A percentile compares a stretch with the other conserved stretches of the same genome.
Conservation (phyloP, 768 basidiomycete species). For the Phlegmacium glaucopus region DNA sequence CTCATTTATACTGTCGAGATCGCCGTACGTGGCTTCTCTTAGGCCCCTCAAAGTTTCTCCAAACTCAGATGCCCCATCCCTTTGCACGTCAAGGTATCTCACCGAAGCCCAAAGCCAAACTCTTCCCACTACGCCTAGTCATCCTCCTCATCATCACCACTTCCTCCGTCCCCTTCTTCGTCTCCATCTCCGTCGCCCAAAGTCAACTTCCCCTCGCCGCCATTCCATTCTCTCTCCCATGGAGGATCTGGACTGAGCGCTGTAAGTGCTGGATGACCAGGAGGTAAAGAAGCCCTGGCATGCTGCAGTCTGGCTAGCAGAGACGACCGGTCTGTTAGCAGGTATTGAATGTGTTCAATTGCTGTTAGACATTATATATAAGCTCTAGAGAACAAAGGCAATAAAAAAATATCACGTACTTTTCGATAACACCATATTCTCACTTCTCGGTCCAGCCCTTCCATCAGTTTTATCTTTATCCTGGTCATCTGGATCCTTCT, state of each 20-base stretch:
- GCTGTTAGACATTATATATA: slow-evolving; percentile 41
- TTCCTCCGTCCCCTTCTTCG: slow-evolving; percentile 35
- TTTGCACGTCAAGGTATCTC: no score
- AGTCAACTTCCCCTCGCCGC: slow-evolving; percentile 54
- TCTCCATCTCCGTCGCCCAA: slow-evolving; percentile 48
- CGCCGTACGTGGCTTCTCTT: no score
- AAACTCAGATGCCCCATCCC: no score
- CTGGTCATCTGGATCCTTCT: slow-evolving; percentile 37
- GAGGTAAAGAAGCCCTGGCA: slow-evolving; percentile 55
- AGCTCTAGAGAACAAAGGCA: slow-evolving; percentile 1
- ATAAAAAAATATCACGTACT: slow-evolving; percentile 50
- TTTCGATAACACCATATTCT: slow-evolving; percentile 85
- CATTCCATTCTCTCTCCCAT: slow-evolving; percentile 87
- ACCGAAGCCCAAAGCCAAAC: neutral
- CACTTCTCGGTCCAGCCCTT: slow-evolving; percentile 84
- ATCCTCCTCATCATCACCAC: slow-evolving; percentile 23
- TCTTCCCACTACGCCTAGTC: slow-evolving; percentile 7
- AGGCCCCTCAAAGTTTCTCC: neutral
- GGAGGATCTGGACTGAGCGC: slow-evolving; percentile 37
- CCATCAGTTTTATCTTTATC: slow-evolving; percentile 73
- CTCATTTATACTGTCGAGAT: no score
- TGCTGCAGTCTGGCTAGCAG: slow-evolving; percentile 58
- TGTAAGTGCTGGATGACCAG: slow-evolving; percentile 54
- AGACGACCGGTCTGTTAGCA: slow-evolving; percentile 56
- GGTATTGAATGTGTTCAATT: slow-evolving; percentile 76